These are phyloP conservation scores for Stipa capillata DNA, from an alignment of 176 grass and related monocot species.

Conservation along the genomic window DNA sequence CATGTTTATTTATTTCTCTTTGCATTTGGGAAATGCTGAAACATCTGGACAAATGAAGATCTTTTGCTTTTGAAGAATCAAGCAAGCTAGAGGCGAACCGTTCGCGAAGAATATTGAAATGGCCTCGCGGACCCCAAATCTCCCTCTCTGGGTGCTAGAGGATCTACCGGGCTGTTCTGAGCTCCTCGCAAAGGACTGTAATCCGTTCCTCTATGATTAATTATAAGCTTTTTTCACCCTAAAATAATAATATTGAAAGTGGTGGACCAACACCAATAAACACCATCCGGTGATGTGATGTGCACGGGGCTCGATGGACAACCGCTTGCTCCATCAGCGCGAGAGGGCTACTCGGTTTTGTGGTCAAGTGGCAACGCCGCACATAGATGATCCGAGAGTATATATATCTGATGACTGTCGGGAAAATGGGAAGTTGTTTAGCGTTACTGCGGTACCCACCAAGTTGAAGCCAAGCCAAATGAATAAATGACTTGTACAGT, in stretches of 20 bases:
- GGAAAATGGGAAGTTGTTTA: not conserved
- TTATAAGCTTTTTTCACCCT: too few species aligned
- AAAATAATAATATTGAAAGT: not conserved
- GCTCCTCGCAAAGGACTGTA: too few species aligned
- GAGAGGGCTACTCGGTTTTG: not conserved
- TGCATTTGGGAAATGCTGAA: not conserved
- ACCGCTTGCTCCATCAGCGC: too few species aligned
- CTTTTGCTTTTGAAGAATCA: too few species aligned
- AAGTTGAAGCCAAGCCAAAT: not conserved
- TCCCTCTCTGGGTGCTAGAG: too few species aligned
- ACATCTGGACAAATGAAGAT: not conserved
- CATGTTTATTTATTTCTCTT: too few species aligned
- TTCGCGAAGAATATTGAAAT: too few species aligned
- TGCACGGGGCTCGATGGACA: not conserved
- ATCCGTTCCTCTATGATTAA: too few species aligned
- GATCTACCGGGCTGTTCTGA: too few species aligned
- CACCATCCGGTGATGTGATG: not conserved
- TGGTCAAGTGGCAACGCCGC: not conserved
- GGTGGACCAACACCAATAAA: not conserved
- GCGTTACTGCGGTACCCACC: not conserved
- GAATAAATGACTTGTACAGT: not conserved
- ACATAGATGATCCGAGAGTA: not conserved
- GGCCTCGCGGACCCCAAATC: too few species aligned
- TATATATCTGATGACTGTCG: too few species aligned
- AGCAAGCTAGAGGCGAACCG: too few species aligned